phyloP scores from a whole-genome alignment of 1,284 basidiomycete species.

The Puccinia horiana region DNA sequence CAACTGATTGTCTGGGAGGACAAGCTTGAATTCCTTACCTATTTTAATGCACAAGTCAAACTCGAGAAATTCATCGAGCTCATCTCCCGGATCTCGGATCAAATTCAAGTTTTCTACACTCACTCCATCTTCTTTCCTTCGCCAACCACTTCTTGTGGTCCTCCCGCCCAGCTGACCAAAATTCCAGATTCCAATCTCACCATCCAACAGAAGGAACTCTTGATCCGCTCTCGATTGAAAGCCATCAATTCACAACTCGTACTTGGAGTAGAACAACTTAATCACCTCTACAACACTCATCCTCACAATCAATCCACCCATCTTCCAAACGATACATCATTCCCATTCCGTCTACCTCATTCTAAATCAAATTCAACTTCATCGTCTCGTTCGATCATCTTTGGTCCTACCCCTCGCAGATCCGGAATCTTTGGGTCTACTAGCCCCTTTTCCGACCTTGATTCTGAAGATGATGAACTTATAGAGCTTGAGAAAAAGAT shows the following conservation, averaged over 20 bases:
- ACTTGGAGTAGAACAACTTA: background rate
- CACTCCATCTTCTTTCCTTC: background rate
- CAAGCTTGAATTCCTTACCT: slow-evolving; percentile 19
- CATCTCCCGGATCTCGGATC: slow-evolving; percentile 1
- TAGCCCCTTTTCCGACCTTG: slow-evolving; percentile 30
- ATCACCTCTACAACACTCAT: background rate
- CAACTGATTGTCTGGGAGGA: slow-evolving; percentile 15
- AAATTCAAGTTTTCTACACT: slow-evolving; percentile 15
- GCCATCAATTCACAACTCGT: background rate
- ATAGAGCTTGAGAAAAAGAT: slow-evolving; percentile 53
- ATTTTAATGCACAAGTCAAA: slow-evolving; percentile 29
- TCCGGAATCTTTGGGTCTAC: background rate
- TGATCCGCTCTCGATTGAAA: slow-evolving; percentile 24
- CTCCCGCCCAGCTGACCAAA: background rate
- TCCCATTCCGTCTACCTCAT: background rate
- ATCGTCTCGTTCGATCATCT: background rate
- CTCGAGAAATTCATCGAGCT: slow-evolving; percentile 13
- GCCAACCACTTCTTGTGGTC: background rate
- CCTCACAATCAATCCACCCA: background rate
- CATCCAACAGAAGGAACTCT: slow-evolving; percentile 29
- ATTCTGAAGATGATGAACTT: slow-evolving; percentile 52
- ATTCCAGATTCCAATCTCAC: slow-evolving; percentile 18
- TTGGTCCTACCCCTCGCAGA: slow-evolving; percentile 6
- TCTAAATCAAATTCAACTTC: background rate
- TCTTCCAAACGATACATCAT: background rate